Conservation (phyloP, 495 filamentous ascomycete species). For the Penicillium odoratum region DNA sequence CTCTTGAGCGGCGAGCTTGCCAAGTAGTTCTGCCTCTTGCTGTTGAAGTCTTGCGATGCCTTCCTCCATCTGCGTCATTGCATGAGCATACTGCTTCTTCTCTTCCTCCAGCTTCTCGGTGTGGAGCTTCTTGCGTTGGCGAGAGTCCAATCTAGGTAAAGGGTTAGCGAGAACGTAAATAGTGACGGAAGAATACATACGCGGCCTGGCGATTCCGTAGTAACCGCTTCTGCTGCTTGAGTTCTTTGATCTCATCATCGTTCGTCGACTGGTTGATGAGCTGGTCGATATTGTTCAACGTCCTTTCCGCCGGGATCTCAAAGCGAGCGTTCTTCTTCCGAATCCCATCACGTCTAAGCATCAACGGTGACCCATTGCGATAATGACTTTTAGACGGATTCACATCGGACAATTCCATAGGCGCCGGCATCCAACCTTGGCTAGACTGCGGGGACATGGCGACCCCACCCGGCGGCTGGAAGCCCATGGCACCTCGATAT, state of each 20-base stretch:
- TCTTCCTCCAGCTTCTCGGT: slow-evolving; percentile 96
- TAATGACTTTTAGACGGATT: slow-evolving; percentile 75
- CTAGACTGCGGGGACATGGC: slow-evolving; percentile 63
- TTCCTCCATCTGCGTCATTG: slow-evolving; percentile 78
- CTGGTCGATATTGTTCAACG: slow-evolving; percentile 90
- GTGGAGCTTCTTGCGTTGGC: slow-evolving; percentile 98
- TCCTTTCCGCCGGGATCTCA: slow-evolving; percentile 93
- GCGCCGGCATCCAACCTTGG: slow-evolving; percentile 62
- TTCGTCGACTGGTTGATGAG: slow-evolving; percentile 85
- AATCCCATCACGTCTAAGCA: slow-evolving; percentile 80
- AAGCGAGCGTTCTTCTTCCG: slow-evolving; percentile 99
- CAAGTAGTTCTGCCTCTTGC: slow-evolving; percentile 59
- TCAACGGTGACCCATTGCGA: slow-evolving; percentile 76
- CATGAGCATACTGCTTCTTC: slow-evolving; percentile 81
- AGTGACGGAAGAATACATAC: slow-evolving; percentile 53
- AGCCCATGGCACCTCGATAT: slow-evolving; percentile 40
- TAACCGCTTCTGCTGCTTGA: slow-evolving; percentile 97
- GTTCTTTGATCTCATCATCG: slow-evolving; percentile 93
- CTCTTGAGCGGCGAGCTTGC: slow-evolving; percentile 65
- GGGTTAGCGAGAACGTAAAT: no score
- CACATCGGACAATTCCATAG: slow-evolving; percentile 59
- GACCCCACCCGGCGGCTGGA: slow-evolving; percentile 44
- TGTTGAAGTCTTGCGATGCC: slow-evolving; percentile 59
- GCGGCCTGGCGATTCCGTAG: slow-evolving; percentile 94
- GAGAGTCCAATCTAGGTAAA: slow-evolving; percentile 75